Evolutionary conservation across 768 basidiomycete genomes (phyloP), one percentile per base, ranked within the genome.

Genomic region (Guyanaporus albipodus): DNA sequence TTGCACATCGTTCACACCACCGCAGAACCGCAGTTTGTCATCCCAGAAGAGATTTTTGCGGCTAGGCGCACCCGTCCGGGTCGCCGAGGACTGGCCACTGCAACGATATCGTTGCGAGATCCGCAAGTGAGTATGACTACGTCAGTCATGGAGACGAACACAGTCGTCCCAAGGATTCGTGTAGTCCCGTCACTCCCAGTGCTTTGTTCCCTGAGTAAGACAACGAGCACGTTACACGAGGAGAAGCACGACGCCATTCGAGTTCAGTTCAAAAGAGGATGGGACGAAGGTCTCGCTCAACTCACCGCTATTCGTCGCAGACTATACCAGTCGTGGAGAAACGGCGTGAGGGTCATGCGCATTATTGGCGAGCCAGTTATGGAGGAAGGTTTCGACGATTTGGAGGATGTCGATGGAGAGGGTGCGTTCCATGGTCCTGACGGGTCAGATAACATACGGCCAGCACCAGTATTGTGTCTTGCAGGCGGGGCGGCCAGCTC

Each of bases 1-100:
- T 48, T 59, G 7, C 59, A 57, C 42, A 53, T 53, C 8, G 54
- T 24, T 38, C 48, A 36, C 36, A 39, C 28, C 29, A 22, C 27
- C 23, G 7, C 19, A 3, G 38, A 35, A 19, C 11, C 31, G 23
- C 46, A 40, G 1, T 8, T 14, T 38, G 22, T 8, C 15, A 23
- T 10, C 6, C 44, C 4, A 31, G 52, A 42, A 33, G 47, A 23
- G 4, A 34, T 37, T 18, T 43, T 11, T 21, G 38, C 33, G 22
- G 35, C 40, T 15, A 54, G 62, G 49, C 64, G 58, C 26, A 38
- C 57, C 52, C 68, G 66, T 28, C 69, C 62, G 23, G 85, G 84
- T 15, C 71, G 85, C 29, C 73, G 71, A 34, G 84, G 84, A 8
- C 50, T 88, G n/a, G 80, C 84, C 4, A 77, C 76, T 1, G 76